Base-by-base conservation (phyloP, 768 basidiomycete genomes). In the Guyanaporus albipodus region DNA sequence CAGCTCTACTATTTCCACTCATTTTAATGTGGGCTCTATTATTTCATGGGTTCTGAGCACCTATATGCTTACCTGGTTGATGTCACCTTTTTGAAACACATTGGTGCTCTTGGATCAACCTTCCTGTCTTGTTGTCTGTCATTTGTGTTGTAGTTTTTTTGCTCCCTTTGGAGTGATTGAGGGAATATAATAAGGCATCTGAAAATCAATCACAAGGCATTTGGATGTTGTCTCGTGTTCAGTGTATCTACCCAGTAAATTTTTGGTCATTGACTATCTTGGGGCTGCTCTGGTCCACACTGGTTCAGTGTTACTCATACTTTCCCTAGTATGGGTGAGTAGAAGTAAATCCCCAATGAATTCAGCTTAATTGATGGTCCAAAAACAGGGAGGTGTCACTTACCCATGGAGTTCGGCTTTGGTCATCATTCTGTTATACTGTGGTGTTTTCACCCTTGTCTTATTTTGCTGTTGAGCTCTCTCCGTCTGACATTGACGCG, bases 271-370 rank as follows among this genome's bases (percentile, higher is more conserved):
- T 14, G 43, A 44, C 27, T 44, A 44, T 9, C 18, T 44, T 28
- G 35, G 43, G 4, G 27, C 27, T 21, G 26, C 18, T 10, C n/a
- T 44, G 34, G 17, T 27, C 6, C 31, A 36, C 4, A 15, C 19
- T 17, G 35, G 43, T 6, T 37, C 43, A 4, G 27, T 27, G n/a
- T 11, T 44, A 6, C 4, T 44, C 14, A 28, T 44, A 36, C 35
- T 44, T 27, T 35, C 43, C 4, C 34, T 44, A 8, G 37, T 37
- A 27, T 44, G 35, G 43, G 43, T 44, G 17, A 44, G 42, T 14
- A 34, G 31, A 17, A 23, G 24, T 14, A 14, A 23, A 18, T 23
- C 15, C 15, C 3, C 9, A 22, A 6, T 14, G 32, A 22, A 22
- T 21, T 17, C 2, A 27, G 21, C 17, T 11, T 27, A 27, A 34